phyloP scores from a whole-genome alignment of 345 rosid genomes.

The Lepidium africanum region DNA sequence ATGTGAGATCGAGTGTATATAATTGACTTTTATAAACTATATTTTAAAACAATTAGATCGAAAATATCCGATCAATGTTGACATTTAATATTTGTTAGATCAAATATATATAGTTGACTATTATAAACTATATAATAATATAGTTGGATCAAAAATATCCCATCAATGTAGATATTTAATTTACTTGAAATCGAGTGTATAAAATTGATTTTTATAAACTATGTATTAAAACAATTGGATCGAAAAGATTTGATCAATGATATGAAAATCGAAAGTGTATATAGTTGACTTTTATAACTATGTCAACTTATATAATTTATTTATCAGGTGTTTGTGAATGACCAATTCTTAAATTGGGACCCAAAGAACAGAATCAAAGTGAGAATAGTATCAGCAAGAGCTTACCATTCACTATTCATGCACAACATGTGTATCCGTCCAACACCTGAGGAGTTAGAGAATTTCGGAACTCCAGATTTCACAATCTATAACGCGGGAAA shows the following conservation, averaged over 20 bases:
- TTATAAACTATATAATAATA: neutral
- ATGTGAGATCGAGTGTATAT: too few relatives aligned
- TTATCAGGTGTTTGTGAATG: conserved; percentile 83
- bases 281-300: neutral
- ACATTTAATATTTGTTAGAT: neutral
- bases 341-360: conserved; percentile 95
- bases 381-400: conserved; percentile 93
- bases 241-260: neutral
- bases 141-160: too few relatives aligned
- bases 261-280: too few relatives aligned
- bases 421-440: conserved; percentile 99
- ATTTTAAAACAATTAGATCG: too few relatives aligned
- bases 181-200: neutral
- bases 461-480: conserved; percentile 97
- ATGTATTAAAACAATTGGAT: too few relatives aligned
- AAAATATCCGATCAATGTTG: too few relatives aligned
- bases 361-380: conserved; percentile 79
- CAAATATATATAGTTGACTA: neutral
- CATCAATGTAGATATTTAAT: too few relatives aligned
- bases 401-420: conserved; percentile 97
- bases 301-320: neutral
- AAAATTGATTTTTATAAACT: neutral
- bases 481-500: conserved; percentile 96
- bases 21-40: too few relatives aligned
- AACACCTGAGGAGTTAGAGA: conserved; percentile 90